phyloP scores from a whole-genome alignment of 2,329 filamentous ascomycete species.

The Talaromyces funiculosus region DNA sequence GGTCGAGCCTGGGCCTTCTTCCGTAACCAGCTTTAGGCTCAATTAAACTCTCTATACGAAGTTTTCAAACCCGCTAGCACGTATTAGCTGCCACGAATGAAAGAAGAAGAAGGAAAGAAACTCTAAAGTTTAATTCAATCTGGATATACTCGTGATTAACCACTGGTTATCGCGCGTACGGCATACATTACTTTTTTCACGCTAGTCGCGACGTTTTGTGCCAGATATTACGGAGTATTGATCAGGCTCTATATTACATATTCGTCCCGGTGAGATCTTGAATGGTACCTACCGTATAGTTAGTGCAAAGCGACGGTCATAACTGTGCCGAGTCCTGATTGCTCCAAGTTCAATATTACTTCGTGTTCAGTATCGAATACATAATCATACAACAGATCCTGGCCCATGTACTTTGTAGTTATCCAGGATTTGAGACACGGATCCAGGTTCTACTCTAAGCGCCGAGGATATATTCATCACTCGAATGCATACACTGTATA shows the following conservation, averaged over 20 bases:
- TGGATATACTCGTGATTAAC: neutral
- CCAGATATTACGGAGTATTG: neutral
- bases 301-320: no score
- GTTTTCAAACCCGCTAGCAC: neutral
- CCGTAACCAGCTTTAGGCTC: neutral
- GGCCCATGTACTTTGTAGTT: no score
- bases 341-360: no score
- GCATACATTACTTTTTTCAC: neutral
- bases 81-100: no score
- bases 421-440: neutral
- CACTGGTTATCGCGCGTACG: neutral
- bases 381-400: no score
- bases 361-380: neutral
- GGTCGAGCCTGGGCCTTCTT: neutral
- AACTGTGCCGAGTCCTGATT: no score
- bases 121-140: neutral
- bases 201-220: neutral
- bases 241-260: neutral
- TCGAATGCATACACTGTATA: neutral
- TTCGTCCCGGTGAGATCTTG: neutral
- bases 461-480: neutral
- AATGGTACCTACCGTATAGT: no score
- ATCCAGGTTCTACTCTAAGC: neutral
- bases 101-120: neutral
- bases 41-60: slow-evolving; percentile 10